phyloP scores from a whole-genome alignment of 768 basidiomycete species.

The Amanita rimosa region DNA sequence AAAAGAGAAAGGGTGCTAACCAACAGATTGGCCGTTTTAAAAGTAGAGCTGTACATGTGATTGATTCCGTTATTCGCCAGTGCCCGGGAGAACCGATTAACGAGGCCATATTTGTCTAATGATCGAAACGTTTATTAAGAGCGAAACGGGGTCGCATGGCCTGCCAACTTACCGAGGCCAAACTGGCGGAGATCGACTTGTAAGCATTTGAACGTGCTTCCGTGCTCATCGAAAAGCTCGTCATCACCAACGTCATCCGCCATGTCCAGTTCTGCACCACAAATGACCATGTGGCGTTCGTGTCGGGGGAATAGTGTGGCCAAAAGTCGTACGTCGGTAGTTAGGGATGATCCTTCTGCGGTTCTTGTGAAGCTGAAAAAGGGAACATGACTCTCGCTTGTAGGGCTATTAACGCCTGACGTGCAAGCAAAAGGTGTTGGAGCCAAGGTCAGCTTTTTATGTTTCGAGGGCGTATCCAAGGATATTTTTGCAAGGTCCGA shows the following conservation, averaged over 20 bases:
- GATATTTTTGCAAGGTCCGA: conserved; percentile 24
- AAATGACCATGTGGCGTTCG: conserved; percentile 67
- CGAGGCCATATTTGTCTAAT: conserved; percentile 67
- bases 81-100: conserved; percentile 64
- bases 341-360: conserved; percentile 64
- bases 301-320: conserved; percentile 60
- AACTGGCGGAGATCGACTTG: conserved; percentile 68
- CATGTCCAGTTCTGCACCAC: conserved; percentile 55
- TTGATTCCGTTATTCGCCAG: conserved; percentile 67
- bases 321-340: conserved; percentile 57
- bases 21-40: conserved; percentile 70
- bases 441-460: conserved; percentile 10
- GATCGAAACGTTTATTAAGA: not conserved
- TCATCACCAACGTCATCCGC: conserved; percentile 37
- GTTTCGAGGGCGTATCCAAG: conserved; percentile 25
- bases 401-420: not conserved
- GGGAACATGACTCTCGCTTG: conserved; percentile 28
- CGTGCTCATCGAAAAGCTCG: conserved; percentile 21
- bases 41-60: conserved; percentile 81
- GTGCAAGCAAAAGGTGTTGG: conserved; percentile 9
- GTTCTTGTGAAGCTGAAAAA: conserved; percentile 79
- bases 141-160: not conserved
- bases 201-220: conserved; percentile 47
- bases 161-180: conserved; percentile 45
- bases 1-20: conserved; percentile 23